These are phyloP conservation scores for Phytophthora pisi DNA, from an alignment of 352 stramenopile genomes.

Conservation along the genomic window DNA sequence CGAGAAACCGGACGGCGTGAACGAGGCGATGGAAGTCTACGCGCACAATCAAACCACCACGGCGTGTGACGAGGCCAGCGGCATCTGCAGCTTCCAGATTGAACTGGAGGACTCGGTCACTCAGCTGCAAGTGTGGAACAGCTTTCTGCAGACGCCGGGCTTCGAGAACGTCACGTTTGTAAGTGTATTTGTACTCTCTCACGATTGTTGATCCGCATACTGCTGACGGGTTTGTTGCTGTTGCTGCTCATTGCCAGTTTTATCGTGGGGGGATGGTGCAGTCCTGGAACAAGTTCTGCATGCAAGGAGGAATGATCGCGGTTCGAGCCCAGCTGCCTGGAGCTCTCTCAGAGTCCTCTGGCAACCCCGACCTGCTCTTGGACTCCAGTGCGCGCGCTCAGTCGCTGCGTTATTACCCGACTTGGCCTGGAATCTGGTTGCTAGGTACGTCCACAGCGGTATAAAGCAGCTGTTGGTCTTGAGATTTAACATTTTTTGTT, in stretches of 20 bases:
- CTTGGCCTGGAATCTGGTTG: conserved; percentile 95
- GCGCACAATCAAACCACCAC: conserved; percentile 78
- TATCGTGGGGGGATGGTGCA: conserved; percentile 89
- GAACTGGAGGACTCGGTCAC: conserved; percentile 40
- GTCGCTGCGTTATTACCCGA: conserved; percentile 53
- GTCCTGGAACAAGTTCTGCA: conserved; percentile 94
- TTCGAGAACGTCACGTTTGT: conserved; percentile 51
- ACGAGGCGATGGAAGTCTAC: conserved; percentile 92
- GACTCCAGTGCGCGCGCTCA: conserved; percentile 34
- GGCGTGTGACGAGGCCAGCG: conserved; percentile 32
- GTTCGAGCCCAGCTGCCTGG: conserved; percentile 81
- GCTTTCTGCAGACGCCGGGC: conserved; percentile 37
- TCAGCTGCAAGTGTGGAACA: conserved; percentile 52
- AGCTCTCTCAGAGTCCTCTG: conserved; percentile 41
- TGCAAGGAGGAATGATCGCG: conserved; percentile 91
- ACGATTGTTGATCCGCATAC: conserved; percentile 24
- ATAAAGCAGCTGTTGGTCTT: no score
- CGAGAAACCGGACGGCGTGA: conserved; percentile 93
- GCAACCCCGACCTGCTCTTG: conserved; percentile 52
- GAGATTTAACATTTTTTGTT: no score
- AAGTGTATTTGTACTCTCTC: conserved; percentile 8
- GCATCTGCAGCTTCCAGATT: conserved; percentile 46
- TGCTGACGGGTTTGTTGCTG: conserved; percentile 38
- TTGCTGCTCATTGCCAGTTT: conserved; percentile 26
- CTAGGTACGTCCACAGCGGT: conserved; percentile 60